Evolutionary conservation across 345 rosid genomes (phyloP).

Genomic region (Litchi chinensis): DNA sequence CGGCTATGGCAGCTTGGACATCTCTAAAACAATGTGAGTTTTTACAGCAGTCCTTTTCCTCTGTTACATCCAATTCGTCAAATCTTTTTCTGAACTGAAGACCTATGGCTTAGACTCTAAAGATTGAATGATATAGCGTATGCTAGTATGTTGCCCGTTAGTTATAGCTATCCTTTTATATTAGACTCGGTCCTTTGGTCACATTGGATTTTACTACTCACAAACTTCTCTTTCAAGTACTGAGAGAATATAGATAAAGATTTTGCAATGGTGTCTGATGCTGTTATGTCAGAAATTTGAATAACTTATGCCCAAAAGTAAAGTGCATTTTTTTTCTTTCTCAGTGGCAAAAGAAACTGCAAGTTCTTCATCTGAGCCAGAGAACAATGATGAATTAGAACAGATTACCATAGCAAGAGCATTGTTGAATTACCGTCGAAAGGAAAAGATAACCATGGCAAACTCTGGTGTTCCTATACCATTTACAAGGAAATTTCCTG

Average conservation of each 20-base stretch:
- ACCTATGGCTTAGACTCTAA: background rate
- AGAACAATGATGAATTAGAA: slow-evolving; percentile 85
- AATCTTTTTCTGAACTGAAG: background rate
- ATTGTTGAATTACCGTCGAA: slow-evolving; percentile 62
- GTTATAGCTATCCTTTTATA: background rate
- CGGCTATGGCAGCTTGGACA: slow-evolving; percentile 99
- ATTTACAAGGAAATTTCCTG: slow-evolving; percentile 68
- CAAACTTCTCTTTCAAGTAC: background rate
- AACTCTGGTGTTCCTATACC: slow-evolving; percentile 56
- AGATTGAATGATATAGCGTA: background rate
- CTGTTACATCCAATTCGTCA: background rate
- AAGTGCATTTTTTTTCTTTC: slow-evolving; percentile 13
- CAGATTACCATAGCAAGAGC: slow-evolving; percentile 93
- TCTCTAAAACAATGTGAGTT: slow-evolving; percentile 87
- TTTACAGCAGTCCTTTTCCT: background rate
- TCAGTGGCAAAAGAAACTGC: slow-evolving; percentile 97
- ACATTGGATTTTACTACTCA: background rate
- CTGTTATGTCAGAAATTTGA: background rate
- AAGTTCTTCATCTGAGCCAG: slow-evolving; percentile 74
- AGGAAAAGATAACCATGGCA: slow-evolving; percentile 73
- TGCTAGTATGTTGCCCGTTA: background rate
- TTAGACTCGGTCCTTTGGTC: background rate
- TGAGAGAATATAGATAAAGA: background rate
- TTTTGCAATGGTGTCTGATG: background rate
- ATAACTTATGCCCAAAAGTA: background rate